Conservation (phyloP, 106 monocot genomes). For the Allium cepa region DNA sequence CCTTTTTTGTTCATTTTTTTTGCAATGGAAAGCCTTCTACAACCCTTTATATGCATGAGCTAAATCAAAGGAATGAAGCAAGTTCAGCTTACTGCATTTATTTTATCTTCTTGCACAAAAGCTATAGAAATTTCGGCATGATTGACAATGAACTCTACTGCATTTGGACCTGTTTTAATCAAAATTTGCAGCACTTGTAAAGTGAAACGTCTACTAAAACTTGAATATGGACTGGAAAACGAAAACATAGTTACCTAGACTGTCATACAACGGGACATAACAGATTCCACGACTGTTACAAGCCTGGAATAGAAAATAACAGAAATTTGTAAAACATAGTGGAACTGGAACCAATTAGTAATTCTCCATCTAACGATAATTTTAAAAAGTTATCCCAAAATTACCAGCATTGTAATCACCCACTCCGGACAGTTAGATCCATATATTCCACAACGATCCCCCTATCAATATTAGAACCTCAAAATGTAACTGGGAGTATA, state of each 20-base stretch:
- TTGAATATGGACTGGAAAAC: not conserved
- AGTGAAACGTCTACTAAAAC: not conserved
- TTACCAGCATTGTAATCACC: slow-evolving; percentile 89
- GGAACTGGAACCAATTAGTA: not conserved
- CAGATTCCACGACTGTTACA: slow-evolving; percentile 86
- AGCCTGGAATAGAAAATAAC: slow-evolving; percentile 45
- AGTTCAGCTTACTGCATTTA: slow-evolving; percentile 54
- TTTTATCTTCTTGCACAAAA: slow-evolving; percentile 84
- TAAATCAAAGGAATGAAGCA: not conserved
- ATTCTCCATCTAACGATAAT: not conserved
- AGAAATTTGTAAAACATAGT: not conserved
- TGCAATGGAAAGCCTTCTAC: no score
- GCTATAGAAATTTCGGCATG: slow-evolving; percentile 84
- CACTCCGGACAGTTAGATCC: slow-evolving; percentile 93
- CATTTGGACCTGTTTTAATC: slow-evolving; percentile 59
- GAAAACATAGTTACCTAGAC: slow-evolving; percentile 43
- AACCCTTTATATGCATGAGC: no score
- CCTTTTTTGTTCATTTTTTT: no score
- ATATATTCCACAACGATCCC: slow-evolving; percentile 91
- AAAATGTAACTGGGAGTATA: not conserved
- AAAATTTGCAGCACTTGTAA: not conserved
- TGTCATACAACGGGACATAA: slow-evolving; percentile 92
- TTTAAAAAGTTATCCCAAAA: not conserved
- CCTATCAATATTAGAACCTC: slow-evolving; percentile 25
- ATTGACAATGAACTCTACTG: slow-evolving; percentile 91